Evolutionary conservation across 2,329 filamentous ascomycete genomes (phyloP).

Genomic region (Stagonosporopsis chrysanthemi): DNA sequence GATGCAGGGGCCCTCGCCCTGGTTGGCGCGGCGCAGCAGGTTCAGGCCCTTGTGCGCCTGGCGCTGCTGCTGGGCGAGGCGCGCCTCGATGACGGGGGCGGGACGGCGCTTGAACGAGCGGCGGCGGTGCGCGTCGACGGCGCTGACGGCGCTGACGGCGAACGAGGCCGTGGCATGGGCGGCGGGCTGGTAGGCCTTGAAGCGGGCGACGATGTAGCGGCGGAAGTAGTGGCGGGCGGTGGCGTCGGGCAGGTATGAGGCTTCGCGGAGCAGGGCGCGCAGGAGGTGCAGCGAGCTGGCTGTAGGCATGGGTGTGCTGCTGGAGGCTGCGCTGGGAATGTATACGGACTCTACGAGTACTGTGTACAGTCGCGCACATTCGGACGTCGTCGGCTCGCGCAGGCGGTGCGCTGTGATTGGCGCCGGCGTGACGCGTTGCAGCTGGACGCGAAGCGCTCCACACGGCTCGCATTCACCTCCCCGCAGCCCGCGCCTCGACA

Average conservation of each 20-base stretch:
- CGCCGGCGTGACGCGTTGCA: neutral
- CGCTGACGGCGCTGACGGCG: constrained; percentile 22
- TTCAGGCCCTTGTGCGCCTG: constrained; percentile 50
- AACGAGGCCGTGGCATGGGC: constrained; percentile 30
- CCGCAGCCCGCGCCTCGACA: too few species aligned
- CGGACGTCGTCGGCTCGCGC: too few species aligned
- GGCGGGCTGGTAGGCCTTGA: constrained; percentile 54
- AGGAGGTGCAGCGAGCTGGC: constrained; percentile 57
- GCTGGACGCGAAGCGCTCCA: neutral
- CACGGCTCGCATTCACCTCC: too few species aligned
- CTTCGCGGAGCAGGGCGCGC: constrained; percentile 65
- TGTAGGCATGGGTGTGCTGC: too few species aligned
- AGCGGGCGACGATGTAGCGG: constrained; percentile 58
- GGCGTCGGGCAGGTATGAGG: constrained; percentile 67
- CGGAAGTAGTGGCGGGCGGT: constrained; percentile 60
- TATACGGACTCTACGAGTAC: too few species aligned
- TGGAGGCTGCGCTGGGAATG: too few species aligned
- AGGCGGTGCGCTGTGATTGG: too few species aligned
- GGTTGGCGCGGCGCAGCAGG: constrained; percentile 61
- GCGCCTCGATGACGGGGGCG: constrained; percentile 31
- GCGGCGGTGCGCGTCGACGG: constrained; percentile 30
- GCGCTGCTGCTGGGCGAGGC: constrained; percentile 30
- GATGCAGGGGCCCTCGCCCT: constrained; percentile 60
- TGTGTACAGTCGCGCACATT: too few species aligned
- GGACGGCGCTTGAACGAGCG: constrained; percentile 32